Conservation (phyloP, 352 stramenopile genomes). For the Pythium rhizo-oryzae region DNA sequence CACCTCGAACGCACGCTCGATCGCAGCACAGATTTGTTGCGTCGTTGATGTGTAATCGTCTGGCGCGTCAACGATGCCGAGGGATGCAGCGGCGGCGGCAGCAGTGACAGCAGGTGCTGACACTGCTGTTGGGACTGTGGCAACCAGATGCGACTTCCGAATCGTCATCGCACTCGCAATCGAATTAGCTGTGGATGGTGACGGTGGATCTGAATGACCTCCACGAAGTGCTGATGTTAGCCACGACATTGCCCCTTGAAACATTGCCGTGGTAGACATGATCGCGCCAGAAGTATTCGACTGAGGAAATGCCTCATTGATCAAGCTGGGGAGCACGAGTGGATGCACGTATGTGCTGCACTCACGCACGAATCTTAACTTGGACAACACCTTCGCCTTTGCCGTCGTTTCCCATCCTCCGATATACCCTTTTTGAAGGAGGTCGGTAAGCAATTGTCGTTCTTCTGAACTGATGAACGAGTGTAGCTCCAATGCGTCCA, state of each 20-base stretch:
- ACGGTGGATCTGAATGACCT: constrained; percentile 26
- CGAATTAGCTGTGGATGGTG: constrained; percentile 30
- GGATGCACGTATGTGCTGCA: constrained; percentile 47
- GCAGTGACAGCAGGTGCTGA: constrained; percentile 30
- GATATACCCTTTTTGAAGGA: constrained; percentile 84
- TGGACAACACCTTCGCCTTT: constrained; percentile 63
- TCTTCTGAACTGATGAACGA: constrained; percentile 84
- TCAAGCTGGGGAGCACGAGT: constrained; percentile 31
- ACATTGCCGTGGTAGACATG: constrained; percentile 31
- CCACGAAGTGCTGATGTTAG: constrained; percentile 32
- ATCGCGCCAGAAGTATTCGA: constrained; percentile 25
- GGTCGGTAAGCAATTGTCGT: constrained; percentile 64
- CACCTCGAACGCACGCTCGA: constrained; percentile 69
- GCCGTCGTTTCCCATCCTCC: constrained; percentile 76
- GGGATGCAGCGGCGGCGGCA: constrained; percentile 42
- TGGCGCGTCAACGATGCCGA: constrained; percentile 47
- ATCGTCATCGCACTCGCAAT: constrained; percentile 34
- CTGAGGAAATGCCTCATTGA: constrained; percentile 36
- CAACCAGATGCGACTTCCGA: constrained; percentile 33
- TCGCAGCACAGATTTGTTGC: constrained; percentile 50
- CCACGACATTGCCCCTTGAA: constrained; percentile 40
- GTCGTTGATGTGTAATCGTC: constrained; percentile 55
- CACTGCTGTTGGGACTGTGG: constrained; percentile 25
- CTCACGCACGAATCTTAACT: constrained; percentile 78
- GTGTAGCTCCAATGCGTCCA: constrained; percentile 60